phyloP scores from a whole-genome alignment of 2,329 filamentous ascomycete genomes.

The Ceratocystis variospora region DNA sequence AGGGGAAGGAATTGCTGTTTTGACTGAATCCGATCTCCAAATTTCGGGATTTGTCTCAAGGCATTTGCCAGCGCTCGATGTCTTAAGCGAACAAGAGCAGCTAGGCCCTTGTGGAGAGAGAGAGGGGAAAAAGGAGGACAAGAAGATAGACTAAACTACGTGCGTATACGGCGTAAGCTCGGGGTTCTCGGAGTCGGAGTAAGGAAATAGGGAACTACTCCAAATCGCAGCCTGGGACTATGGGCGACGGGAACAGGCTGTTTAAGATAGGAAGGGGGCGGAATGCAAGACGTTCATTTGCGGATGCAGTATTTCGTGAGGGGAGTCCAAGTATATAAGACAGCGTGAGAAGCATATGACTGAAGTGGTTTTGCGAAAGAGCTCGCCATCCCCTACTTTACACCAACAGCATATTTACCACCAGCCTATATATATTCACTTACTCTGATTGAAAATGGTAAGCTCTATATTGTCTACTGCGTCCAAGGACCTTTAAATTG shows the following conservation, averaged over 20 bases:
- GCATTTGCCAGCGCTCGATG: background rate
- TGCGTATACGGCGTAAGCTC: background rate
- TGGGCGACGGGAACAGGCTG: background rate
- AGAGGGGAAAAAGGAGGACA: background rate
- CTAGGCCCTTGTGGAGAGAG: background rate
- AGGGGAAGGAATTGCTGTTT: background rate
- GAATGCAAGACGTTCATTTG: background rate
- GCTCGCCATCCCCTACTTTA: background rate
- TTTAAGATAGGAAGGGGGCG: background rate
- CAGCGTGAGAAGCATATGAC: background rate
- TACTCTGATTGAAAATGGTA: constrained; percentile 10
- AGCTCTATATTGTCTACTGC: background rate
- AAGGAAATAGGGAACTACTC: background rate
- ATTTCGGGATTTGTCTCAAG: background rate
- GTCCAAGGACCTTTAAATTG: background rate
- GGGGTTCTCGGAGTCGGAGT: constrained; percentile 3
- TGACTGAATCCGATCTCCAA: background rate
- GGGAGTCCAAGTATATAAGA: background rate
- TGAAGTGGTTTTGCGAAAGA: background rate
- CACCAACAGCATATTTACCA: background rate
- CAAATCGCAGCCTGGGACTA: background rate
- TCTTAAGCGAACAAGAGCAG: background rate
- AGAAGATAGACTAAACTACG: background rate
- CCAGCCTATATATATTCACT: background rate
- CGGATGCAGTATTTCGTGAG: background rate